These are phyloP conservation scores for Globisporangium iwayamae DNA, from an alignment of 352 stramenopile genomes.

Conservation along the genomic window DNA sequence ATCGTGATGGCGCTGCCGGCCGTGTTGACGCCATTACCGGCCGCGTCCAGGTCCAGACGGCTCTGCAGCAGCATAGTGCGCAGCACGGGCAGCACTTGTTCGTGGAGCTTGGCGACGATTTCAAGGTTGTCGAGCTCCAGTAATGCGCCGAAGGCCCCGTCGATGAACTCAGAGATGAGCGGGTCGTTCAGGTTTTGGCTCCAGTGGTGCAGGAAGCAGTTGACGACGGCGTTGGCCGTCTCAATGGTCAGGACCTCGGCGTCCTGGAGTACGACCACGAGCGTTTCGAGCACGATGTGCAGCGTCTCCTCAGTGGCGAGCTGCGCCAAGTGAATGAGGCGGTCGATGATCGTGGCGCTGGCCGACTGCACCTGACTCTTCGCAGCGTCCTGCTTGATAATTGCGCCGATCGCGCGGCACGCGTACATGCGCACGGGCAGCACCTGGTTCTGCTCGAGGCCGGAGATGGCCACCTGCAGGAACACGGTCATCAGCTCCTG, in stretches of 20 bases:
- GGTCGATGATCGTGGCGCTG: conserved; percentile 47
- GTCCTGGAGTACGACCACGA: conserved; percentile 73
- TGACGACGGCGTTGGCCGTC: conserved; percentile 40
- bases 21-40: conserved; percentile 59
- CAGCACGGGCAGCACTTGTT: conserved; percentile 59
- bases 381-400: conserved; percentile 57
- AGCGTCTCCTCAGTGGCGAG: conserved; percentile 66
- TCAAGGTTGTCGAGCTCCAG: conserved; percentile 57
- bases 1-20: conserved; percentile 64
- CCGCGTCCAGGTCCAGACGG: conserved; percentile 33
- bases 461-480: conserved; percentile 68
- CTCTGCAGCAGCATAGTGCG: conserved; percentile 59
- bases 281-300: conserved; percentile 73
- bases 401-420: conserved; percentile 68
- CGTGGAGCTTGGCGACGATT: conserved; percentile 57
- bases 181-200: conserved; percentile 68
- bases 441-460: conserved; percentile 64
- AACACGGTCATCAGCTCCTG: conserved; percentile 70
- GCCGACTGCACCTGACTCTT: conserved; percentile 55
- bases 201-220: conserved; percentile 70
- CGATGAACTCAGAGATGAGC: conserved; percentile 67
- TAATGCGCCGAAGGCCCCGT: conserved; percentile 62
- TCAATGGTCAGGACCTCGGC: conserved; percentile 31
- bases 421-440: conserved; percentile 77
- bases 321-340: conserved; percentile 52